These are phyloP conservation scores for Gnomoniopsis smithogilvyi DNA, from an alignment of 2,329 filamentous ascomycete species.

Conservation along the genomic window DNA sequence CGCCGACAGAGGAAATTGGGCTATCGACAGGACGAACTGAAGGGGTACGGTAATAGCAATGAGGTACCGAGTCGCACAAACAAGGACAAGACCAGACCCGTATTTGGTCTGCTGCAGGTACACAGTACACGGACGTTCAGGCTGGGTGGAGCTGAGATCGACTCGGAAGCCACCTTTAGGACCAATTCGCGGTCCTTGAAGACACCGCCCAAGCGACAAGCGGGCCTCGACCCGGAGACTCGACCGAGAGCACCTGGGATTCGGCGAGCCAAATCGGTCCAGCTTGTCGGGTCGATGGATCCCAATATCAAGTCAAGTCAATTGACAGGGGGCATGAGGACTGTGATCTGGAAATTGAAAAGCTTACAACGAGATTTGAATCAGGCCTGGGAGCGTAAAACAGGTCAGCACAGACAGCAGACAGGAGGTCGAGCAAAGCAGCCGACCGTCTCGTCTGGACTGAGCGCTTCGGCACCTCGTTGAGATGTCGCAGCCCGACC, in stretches of 20 bases:
- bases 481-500: not conserved
- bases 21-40: not conserved
- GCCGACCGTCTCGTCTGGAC: not conserved
- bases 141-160: not conserved
- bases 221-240: not conserved
- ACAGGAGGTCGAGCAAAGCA: not conserved
- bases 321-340: not conserved
- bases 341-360: not conserved
- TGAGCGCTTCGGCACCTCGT: not conserved
- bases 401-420: not conserved
- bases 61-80: not conserved
- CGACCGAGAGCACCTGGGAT: not conserved
- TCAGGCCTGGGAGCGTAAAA: not conserved
- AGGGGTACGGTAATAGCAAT: not conserved
- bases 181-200: not conserved
- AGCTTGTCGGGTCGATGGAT: not conserved
- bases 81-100: not conserved
- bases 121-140: not conserved
- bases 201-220: not conserved
- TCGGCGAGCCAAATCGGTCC: no score
- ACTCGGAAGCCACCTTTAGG: not conserved
- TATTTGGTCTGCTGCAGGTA: not conserved
- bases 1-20: not conserved
- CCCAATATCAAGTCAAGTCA: not conserved
- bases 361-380: not conserved